A percentile compares a stretch with the other conserved stretches of the same genome.
These are phyloP conservation scores for Lentinula boryana DNA, from an alignment of 768 basidiomycete species.

Conservation along the genomic window DNA sequence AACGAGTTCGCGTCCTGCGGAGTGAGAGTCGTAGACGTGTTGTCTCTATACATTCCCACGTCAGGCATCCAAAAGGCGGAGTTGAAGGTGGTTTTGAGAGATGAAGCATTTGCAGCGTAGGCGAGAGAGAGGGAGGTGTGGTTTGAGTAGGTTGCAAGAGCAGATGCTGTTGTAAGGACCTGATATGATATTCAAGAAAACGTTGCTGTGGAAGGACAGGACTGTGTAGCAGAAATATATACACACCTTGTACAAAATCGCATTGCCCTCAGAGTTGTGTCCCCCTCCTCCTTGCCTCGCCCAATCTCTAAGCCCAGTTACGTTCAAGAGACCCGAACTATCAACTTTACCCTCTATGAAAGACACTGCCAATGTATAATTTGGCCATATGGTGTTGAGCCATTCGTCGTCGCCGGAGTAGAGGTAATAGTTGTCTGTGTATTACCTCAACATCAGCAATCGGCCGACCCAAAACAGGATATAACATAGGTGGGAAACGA, in stretches of 20 bases:
- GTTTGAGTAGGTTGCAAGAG: slow-evolving; percentile 37
- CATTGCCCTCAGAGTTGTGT: slow-evolving; percentile 51
- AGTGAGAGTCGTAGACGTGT: slow-evolving; percentile 41
- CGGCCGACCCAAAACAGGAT: too few species aligned
- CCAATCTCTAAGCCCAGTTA: slow-evolving; percentile 55
- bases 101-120: slow-evolving; percentile 39
- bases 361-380: slow-evolving; percentile 50
- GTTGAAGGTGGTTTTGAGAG: slow-evolving; percentile 45
- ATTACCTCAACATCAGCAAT: neutral
- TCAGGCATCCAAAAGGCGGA: slow-evolving; percentile 43
- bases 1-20: slow-evolving; percentile 58
- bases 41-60: slow-evolving; percentile 49
- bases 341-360: slow-evolving; percentile 51
- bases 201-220: neutral
- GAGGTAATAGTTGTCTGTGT: slow-evolving; percentile 48
- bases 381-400: slow-evolving; percentile 45
- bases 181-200: slow-evolving; percentile 12
- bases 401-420: slow-evolving; percentile 49
- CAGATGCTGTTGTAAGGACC: slow-evolving; percentile 42
- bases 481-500: neutral
- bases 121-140: slow-evolving; percentile 24
- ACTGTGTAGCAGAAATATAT: neutral
- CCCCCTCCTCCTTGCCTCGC: slow-evolving; percentile 51
- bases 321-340: slow-evolving; percentile 42
- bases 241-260: slow-evolving; percentile 41